Evolutionary conservation across 805 yeast species (phyloP), one percentile per base, ranked within the genome.

Genomic region (Yamadazyma scolyti): DNA sequence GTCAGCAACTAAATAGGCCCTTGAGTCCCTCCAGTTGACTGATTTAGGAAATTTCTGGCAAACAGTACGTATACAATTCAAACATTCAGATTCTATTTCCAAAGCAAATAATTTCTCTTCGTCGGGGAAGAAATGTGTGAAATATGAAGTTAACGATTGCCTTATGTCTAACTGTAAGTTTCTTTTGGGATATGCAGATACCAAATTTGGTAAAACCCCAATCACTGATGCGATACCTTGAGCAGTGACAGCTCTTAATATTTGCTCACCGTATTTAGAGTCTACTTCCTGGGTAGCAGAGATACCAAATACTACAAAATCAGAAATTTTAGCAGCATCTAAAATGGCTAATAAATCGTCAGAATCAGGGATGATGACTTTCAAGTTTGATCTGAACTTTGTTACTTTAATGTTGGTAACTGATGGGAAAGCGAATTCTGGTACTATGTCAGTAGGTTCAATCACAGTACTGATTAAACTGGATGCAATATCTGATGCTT

Each of bases 11-110:
- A 93, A 31, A 61, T 88, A 93, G 6, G 96, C 90, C 51, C 98
- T 71, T n/a, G 79, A 61, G 46, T 90, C 97, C 61, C 97, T 79
- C 97, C 98, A 93, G 15, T 75, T 75, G 27, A 94, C 68, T 1
- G 85, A 76, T 50, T 79, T 80, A 16, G 98, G 98, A 47, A 80
- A 75, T 58, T 79, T 84, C 49, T 90, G 97, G 50, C 96, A 83
- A 16, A 93, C 48, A 4, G 69, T 65, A 54, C 98, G 75, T 24
- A 83, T 66, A 25, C 85, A 79, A 47, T 82, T 84, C 12, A 71
- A 43, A n/a, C 83, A 70, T 42, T 93, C 97, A 2, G 83, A 68
- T 10, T 64, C 59, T 28, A 61, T 65, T 42, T 86, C 95, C 31
- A 86, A 56, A 25, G 81, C 78, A 56, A 65, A 89, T 12, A 94